Evolutionary conservation across 257 asterid genomes (phyloP), one percentile per base, ranked within the genome.

Genomic region (Lycium barbarum): DNA sequence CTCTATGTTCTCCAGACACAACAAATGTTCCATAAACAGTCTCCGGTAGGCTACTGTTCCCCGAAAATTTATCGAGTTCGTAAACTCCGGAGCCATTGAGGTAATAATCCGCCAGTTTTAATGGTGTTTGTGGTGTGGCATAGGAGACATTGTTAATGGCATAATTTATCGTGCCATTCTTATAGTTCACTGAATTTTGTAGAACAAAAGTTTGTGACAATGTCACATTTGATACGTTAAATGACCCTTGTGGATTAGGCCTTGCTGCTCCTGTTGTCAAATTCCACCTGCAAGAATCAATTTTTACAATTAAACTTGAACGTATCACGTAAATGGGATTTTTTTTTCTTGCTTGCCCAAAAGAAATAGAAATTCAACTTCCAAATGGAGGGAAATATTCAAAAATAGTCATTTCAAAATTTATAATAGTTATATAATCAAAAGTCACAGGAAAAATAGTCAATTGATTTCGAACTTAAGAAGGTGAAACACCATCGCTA

Each of bases 191-290:
- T 4, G 94, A 88, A 78, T 93, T 95, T 14, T 47, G 85, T 9
- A 93, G 93, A 61, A 88, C 22, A 79, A 94, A 93, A 18, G 92
- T 90, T 84, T 92, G 94, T n/a, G 93, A 85, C 22, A 91, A 18
- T 71, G 95, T 93, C 85, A 91, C 94, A 17, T 93, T 92, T 45
- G 96, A 40, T 26, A 94, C 94, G 6, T 93, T 94, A 67, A 94
- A 93, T 22, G 96, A 6, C 2, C 98, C 97, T 85, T 93, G 98
- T 33, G 92, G 93, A 74, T 94, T 93, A 18, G 95, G 97, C 68
- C 95, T 90, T 14, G 97, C 92, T 4, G 91, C 96, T 15, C 96
- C 95, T 0, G 94, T 63, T 0, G 93, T 90, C 93, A 91, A 78
- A 76, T 94, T 93, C 95, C 89, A 90, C 90, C 98, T 94, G 66